A percentile compares a stretch with the other conserved stretches of the same genome.
phyloP scores from a whole-genome alignment of 148 eudicot genomes.

The Silene uniflora region DNA sequence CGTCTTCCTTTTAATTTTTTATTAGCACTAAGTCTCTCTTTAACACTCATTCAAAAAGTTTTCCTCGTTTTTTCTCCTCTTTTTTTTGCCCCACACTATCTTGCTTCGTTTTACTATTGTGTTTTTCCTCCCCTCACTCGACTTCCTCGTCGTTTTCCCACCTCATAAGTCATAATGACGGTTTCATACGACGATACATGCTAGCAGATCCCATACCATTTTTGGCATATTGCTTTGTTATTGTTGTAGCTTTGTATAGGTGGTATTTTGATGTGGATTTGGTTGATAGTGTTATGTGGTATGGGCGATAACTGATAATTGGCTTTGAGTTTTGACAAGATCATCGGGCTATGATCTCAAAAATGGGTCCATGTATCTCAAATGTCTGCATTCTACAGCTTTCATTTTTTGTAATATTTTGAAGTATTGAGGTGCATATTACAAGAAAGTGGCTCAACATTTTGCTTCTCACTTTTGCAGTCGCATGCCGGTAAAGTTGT shows the following conservation, averaged over 20 bases:
- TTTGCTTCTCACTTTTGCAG: slow-evolving; percentile 36
- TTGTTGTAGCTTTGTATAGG: too few species aligned
- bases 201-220: neutral
- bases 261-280: too few species aligned
- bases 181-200: neutral
- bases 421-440: neutral
- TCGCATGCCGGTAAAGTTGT: slow-evolving; percentile 99
- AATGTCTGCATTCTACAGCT: neutral
- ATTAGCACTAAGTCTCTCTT: too few species aligned
- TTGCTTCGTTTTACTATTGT: neutral
- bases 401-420: neutral
- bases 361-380: slow-evolving; percentile 2
- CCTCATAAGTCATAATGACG: too few species aligned
- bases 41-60: neutral
- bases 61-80: neutral
- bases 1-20: too few species aligned
- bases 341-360: neutral
- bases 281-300: neutral
- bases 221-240: too few species aligned
- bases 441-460: neutral
- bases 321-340: neutral
- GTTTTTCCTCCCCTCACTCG: neutral
- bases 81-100: neutral
- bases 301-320: neutral
- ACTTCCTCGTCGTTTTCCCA: neutral